These are phyloP conservation scores for Hypsizygus marmoreus DNA, from an alignment of 768 basidiomycete genomes.

Conservation along the genomic window DNA sequence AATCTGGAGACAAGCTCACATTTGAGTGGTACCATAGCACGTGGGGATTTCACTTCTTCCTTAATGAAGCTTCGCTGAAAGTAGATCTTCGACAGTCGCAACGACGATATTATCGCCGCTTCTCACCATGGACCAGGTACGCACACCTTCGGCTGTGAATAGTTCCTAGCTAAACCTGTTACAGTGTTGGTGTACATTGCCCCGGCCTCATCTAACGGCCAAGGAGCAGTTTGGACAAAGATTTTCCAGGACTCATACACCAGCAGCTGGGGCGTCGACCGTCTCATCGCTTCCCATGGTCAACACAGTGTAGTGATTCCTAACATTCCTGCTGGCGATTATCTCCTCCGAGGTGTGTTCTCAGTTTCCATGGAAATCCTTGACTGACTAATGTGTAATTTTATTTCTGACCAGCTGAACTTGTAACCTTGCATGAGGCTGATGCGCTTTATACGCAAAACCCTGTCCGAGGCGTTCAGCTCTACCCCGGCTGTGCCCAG, in stretches of 20 bases:
- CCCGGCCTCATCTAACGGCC: slow-evolving; percentile 27
- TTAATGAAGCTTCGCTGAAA: background rate
- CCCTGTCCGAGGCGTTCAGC: slow-evolving; percentile 45
- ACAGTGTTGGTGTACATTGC: slow-evolving; percentile 36
- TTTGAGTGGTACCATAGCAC: slow-evolving; percentile 37
- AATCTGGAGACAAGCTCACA: slow-evolving; percentile 32
- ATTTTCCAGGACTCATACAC: slow-evolving; percentile 30
- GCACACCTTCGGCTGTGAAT: too few relatives aligned
- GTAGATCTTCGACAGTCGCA: slow-evolving; percentile 22
- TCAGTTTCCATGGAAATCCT: background rate
- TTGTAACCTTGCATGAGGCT: slow-evolving; percentile 35
- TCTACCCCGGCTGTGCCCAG: slow-evolving; percentile 52
- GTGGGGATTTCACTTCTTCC: slow-evolving; percentile 15
- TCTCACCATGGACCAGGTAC: slow-evolving; percentile 38
- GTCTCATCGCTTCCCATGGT: slow-evolving; percentile 29
- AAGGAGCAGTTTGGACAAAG: slow-evolving; percentile 36
- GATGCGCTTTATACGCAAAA: slow-evolving; percentile 29
- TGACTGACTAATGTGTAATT: too few relatives aligned
- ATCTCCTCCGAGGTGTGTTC: slow-evolving; percentile 32
- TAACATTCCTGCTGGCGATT: slow-evolving; percentile 34
- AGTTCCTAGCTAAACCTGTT: too few relatives aligned
- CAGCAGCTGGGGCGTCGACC: slow-evolving; percentile 33
- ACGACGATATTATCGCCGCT: slow-evolving; percentile 37
- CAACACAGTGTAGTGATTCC: slow-evolving; percentile 36
- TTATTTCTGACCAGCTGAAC: slow-evolving; percentile 37